phyloP scores from a whole-genome alignment of 2,329 filamentous ascomycete genomes.

The Monilinia fructicola region DNA sequence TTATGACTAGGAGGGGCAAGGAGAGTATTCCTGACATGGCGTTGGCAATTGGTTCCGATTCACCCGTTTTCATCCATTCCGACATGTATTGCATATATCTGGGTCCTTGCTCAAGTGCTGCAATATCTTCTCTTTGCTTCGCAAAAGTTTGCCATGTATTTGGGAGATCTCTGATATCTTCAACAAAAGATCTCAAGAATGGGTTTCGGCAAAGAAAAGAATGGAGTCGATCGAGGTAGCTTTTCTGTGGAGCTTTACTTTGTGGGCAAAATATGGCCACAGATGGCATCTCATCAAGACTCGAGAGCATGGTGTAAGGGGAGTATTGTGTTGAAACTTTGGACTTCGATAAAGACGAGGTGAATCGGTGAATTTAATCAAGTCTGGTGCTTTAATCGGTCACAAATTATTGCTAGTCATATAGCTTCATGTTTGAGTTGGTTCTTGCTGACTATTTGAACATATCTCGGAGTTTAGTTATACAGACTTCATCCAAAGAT shows the following conservation, averaged over 20 bases:
- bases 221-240: constrained; percentile 9
- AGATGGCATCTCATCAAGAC: constrained; percentile 2
- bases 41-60: neutral
- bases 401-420: neutral
- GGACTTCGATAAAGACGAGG: neutral
- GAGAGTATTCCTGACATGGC: constrained; percentile 22
- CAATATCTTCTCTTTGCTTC: neutral
- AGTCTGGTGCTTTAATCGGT: neutral
- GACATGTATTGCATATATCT: constrained; percentile 2
- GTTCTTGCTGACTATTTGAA: neutral
- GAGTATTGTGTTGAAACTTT: neutral
- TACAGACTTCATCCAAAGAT: neutral
- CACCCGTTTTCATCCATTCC: neutral
- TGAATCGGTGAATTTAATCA: no score
- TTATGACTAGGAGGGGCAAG: constrained; percentile 14
- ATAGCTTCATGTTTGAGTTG: neutral
- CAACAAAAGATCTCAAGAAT: neutral
- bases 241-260: constrained; percentile 13
- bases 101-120: constrained; percentile 6
- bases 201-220: constrained; percentile 25
- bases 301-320: neutral
- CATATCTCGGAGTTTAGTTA: neutral
- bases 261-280: constrained; percentile 18
- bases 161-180: constrained; percentile 21
- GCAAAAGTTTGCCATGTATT: constrained; percentile 9